Conservation (phyloP, 2,329 filamentous ascomycete genomes). For the Aureobasidium sp. region DNA sequence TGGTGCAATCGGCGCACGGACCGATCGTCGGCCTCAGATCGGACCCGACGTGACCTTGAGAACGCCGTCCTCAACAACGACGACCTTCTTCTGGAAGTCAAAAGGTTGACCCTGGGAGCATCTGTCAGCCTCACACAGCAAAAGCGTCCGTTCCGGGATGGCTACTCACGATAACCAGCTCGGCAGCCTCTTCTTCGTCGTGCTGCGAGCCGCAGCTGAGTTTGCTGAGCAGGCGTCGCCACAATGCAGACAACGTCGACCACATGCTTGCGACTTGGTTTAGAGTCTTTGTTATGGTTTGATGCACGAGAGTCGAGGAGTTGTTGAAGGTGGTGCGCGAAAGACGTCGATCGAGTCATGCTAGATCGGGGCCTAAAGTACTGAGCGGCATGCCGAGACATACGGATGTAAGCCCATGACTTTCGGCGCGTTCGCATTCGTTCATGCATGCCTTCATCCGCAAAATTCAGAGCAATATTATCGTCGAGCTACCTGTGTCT, state of each 20-base stretch:
- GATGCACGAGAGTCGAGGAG: neutral
- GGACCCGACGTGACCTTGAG: neutral
- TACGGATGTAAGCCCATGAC: too few species aligned
- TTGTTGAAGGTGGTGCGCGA: neutral
- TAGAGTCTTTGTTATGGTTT: neutral
- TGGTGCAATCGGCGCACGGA: too few species aligned
- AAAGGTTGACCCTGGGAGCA: neutral
- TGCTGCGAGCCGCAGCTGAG: neutral
- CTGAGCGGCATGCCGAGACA: too few species aligned
- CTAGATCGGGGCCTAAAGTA: neutral
- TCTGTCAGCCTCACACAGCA: neutral
- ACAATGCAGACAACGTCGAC: neutral
- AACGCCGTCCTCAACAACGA: neutral
- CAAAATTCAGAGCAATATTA: too few species aligned
- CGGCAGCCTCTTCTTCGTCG: neutral
- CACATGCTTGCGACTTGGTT: neutral
- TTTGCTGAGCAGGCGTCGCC: neutral
- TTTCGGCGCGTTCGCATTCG: too few species aligned
- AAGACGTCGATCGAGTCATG: neutral
- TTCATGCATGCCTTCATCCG: too few species aligned
- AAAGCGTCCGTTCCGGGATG: neutral
- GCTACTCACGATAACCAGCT: neutral
- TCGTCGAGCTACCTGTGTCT: too few species aligned
- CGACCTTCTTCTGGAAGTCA: neutral
- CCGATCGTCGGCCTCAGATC: too few species aligned